phyloP scores from a whole-genome alignment of 1,284 basidiomycete species.

The Sporisorium reilianum region DNA sequence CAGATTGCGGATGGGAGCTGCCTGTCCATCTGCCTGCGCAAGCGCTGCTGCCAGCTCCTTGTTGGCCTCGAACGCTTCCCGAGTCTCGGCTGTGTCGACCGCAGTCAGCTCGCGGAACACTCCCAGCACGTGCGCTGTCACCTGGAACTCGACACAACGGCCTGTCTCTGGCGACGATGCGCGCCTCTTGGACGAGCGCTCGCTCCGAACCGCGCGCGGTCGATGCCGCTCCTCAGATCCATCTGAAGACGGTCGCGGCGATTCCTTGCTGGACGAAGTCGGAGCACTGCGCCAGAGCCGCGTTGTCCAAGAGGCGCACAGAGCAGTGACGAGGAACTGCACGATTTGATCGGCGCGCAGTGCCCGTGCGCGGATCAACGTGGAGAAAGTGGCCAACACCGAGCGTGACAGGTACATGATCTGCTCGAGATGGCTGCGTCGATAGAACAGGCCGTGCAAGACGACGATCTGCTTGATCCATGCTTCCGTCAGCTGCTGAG shows the following conservation, averaged over 20 bases:
- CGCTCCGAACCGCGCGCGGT: conserved; percentile 73
- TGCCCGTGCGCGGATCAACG: conserved; percentile 38
- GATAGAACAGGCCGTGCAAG: conserved; percentile 61
- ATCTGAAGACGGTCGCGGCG: conserved; percentile 28
- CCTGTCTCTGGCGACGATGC: conserved; percentile 38
- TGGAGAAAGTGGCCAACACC: conserved; percentile 49
- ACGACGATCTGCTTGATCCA: conserved; percentile 54
- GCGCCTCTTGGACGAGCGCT: conserved; percentile 69
- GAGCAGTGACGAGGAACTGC: conserved; percentile 57
- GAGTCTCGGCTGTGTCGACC: conserved; percentile 75
- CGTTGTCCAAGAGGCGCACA: conserved; percentile 60
- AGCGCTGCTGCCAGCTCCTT: conserved; percentile 69
- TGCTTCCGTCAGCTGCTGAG: conserved; percentile 21
- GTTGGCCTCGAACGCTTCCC: conserved; percentile 72
- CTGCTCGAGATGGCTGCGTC: conserved; percentile 44
- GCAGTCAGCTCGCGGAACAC: conserved; percentile 78
- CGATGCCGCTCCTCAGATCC: conserved; percentile 44
- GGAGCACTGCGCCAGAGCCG: conserved; percentile 54
- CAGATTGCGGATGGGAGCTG: conserved; percentile 77
- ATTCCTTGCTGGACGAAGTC: conserved; percentile 16
- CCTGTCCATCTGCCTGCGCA: conserved; percentile 1
- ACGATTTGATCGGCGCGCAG: conserved; percentile 61
- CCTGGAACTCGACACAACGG: conserved; percentile 75
- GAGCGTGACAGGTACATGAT: conserved; percentile 52
- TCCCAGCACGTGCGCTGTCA: conserved; percentile 80